phyloP scores from a whole-genome alignment of 768 basidiomycete species.

The Tulasnella sp. region DNA sequence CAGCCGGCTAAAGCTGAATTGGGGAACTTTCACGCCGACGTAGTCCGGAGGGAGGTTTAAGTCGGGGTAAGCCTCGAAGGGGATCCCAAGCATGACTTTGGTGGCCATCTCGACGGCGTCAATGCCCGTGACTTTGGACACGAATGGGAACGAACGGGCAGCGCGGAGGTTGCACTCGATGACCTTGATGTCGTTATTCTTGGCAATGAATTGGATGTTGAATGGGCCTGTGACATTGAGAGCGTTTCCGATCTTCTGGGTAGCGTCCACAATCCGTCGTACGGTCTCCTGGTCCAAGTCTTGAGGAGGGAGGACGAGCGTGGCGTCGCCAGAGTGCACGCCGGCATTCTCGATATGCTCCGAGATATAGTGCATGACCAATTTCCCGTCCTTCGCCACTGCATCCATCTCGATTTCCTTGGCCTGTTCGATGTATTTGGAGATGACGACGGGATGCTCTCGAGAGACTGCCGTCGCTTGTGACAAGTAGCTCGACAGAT shows the following conservation, averaged over 20 bases:
- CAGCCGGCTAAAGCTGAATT: slow-evolving; percentile 95
- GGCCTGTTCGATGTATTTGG: slow-evolving; percentile 98
- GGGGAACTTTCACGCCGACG: slow-evolving; percentile 98
- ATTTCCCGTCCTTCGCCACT: slow-evolving; percentile 91
- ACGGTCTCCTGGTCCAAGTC: slow-evolving; percentile 97
- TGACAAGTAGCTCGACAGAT: slow-evolving; percentile 83
- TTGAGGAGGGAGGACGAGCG: slow-evolving; percentile 95
- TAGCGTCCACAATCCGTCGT: slow-evolving; percentile 91
- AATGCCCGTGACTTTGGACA: slow-evolving; percentile 94
- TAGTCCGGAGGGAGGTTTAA: slow-evolving; percentile 81
- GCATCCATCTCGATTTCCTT: slow-evolving; percentile 99
- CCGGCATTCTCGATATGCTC: slow-evolving; percentile 99
- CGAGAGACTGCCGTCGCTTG: slow-evolving; percentile 95
- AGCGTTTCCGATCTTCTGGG: slow-evolving; percentile 93
- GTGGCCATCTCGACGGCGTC: slow-evolving; percentile 99
- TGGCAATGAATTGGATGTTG: slow-evolving; percentile 99
- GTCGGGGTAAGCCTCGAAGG: slow-evolving; percentile 86
- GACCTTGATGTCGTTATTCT: slow-evolving; percentile 99
- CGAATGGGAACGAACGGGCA: slow-evolving; percentile 96
- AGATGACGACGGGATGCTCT: slow-evolving; percentile 95
- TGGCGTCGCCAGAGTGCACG: slow-evolving; percentile 97
- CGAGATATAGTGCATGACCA: slow-evolving; percentile 99
- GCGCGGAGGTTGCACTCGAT: slow-evolving; percentile 99
- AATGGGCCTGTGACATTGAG: slow-evolving; percentile 97
- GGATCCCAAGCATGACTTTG: slow-evolving; percentile 91